Percentiles rank a stretch among this genome's conserved stretches.
Evolutionary conservation across 2,329 filamentous ascomycete genomes (phyloP).

Genomic region (Canariomyces notabilis): DNA sequence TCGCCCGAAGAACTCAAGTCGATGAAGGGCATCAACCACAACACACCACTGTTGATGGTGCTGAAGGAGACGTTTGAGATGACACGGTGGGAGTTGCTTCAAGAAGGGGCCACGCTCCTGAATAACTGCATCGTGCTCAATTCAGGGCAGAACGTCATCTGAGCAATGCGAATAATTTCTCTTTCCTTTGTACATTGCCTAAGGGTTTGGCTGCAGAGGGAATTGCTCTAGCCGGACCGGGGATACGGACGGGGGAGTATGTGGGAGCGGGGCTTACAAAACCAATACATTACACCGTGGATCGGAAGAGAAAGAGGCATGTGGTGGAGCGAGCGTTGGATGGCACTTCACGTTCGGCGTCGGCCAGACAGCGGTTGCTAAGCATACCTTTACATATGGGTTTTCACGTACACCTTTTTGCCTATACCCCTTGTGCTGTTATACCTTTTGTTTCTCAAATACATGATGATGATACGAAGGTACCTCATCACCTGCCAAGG

Average conservation of each 20-base stretch:
- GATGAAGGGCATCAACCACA: slow-evolving; percentile 73
- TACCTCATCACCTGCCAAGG: too few species aligned
- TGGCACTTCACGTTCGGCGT: slow-evolving; percentile 4
- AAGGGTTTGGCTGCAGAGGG: neutral
- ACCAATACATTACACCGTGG: neutral
- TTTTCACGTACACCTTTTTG: neutral
- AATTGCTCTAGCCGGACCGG: neutral
- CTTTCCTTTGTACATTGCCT: neutral
- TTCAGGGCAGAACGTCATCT: slow-evolving; percentile 18
- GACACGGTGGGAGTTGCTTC: slow-evolving; percentile 85
- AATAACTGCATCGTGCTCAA: slow-evolving; percentile 70
- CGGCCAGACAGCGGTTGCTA: neutral
- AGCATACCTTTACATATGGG: too few species aligned
- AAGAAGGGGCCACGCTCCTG: slow-evolving; percentile 77
- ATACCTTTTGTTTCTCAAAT: too few species aligned
- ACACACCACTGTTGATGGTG: slow-evolving; percentile 74
- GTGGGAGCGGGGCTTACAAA: neutral
- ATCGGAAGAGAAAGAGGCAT: slow-evolving; percentile 4
- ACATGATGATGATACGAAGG: too few species aligned
- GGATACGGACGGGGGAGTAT: neutral
- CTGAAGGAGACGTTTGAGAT: slow-evolving; percentile 75
- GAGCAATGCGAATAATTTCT: neutral
- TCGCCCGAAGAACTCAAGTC: slow-evolving; percentile 73
- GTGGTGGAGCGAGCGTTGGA: neutral
- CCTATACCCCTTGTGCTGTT: neutral